These are phyloP conservation scores for Russula sp. DNA, from an alignment of 768 basidiomycete genomes.

Conservation along the genomic window DNA sequence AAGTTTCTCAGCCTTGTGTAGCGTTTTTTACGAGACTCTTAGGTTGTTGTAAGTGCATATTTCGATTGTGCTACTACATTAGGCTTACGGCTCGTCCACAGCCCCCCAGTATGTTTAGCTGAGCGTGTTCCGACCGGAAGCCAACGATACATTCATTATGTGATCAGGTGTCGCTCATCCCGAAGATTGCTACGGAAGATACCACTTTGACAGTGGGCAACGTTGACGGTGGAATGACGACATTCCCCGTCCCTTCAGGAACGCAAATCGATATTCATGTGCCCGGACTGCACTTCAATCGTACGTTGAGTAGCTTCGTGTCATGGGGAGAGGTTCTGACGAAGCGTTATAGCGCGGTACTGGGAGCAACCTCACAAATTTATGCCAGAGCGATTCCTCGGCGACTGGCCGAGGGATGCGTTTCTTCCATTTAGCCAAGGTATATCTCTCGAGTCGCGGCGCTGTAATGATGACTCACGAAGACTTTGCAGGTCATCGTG, in stretches of 20 bases:
- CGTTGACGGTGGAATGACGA: slow-evolving; percentile 41
- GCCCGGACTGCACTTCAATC: slow-evolving; percentile 50
- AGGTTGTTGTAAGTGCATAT: slow-evolving; percentile 39
- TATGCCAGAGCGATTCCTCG: slow-evolving; percentile 40
- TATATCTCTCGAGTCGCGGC: background rate
- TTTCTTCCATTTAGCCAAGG: slow-evolving; percentile 37
- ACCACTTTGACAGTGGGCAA: slow-evolving; percentile 40
- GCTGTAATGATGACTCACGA: background rate
- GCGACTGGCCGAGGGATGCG: slow-evolving; percentile 37
- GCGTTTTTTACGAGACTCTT: slow-evolving; percentile 51
- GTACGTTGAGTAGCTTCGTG: slow-evolving; percentile 32
- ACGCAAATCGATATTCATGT: slow-evolving; percentile 40
- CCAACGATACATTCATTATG: background rate
- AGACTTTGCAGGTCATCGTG: slow-evolving; percentile 15
- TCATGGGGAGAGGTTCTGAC: background rate
- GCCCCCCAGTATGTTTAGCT: slow-evolving; percentile 17
- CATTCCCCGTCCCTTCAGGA: slow-evolving; percentile 46
- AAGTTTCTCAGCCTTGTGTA: slow-evolving; percentile 27
- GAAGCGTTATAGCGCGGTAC: slow-evolving; percentile 45
- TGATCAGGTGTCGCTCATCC: slow-evolving; percentile 45
- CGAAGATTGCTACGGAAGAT: slow-evolving; percentile 49
- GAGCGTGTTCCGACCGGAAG: no score
- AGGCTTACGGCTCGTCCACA: background rate
- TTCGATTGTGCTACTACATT: background rate
- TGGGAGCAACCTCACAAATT: slow-evolving; percentile 54